Evolutionary conservation across 768 basidiomycete genomes (phyloP).

Genomic region (Tricholoma hemisulphureum): DNA sequence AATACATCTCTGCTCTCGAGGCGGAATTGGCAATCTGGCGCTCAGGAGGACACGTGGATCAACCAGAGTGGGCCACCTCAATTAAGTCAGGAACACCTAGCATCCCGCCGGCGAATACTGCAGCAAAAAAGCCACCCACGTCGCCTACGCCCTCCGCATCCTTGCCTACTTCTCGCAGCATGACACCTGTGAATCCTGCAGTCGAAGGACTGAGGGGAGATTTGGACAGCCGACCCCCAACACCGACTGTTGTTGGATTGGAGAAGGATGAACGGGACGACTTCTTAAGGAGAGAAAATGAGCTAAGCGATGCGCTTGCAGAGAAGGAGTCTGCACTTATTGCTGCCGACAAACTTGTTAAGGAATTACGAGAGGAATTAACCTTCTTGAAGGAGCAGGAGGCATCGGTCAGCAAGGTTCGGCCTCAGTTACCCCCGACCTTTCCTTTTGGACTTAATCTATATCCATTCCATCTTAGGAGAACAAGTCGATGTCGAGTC

Average conservation of each 20-base stretch:
- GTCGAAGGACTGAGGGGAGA: conserved; percentile 72
- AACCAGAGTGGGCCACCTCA: conserved; percentile 74
- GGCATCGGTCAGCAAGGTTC: conserved; percentile 68
- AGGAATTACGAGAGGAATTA: conserved; percentile 87
- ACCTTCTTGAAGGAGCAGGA: conserved; percentile 91
- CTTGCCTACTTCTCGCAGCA: conserved; percentile 47
- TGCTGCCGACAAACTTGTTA: conserved; percentile 81
- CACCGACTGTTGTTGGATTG: conserved; percentile 82
- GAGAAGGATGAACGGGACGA: conserved; percentile 98
- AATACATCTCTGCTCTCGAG: conserved; percentile 87
- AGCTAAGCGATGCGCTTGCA: conserved; percentile 87
- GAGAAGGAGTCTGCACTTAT: conserved; percentile 85
- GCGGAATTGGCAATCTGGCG: conserved; percentile 91
- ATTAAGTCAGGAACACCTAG: conserved; percentile 49
- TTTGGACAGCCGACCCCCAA: conserved; percentile 83
- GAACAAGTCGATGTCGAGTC: conserved; percentile 90
- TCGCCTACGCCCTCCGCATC: conserved; percentile 61
- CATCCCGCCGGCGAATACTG: conserved; percentile 45
- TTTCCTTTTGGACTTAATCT: not conserved
- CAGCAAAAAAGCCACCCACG: conserved; percentile 64
- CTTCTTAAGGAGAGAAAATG: conserved; percentile 94
- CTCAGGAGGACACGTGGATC: conserved; percentile 79
- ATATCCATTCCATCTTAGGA: conserved; percentile 49
- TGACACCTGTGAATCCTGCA: conserved; percentile 73
- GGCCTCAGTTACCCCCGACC: conserved; percentile 27